Evolutionary conservation across 75 land plant genomes (phyloP).

Genomic region (Selaginella moellendorffii): DNA sequence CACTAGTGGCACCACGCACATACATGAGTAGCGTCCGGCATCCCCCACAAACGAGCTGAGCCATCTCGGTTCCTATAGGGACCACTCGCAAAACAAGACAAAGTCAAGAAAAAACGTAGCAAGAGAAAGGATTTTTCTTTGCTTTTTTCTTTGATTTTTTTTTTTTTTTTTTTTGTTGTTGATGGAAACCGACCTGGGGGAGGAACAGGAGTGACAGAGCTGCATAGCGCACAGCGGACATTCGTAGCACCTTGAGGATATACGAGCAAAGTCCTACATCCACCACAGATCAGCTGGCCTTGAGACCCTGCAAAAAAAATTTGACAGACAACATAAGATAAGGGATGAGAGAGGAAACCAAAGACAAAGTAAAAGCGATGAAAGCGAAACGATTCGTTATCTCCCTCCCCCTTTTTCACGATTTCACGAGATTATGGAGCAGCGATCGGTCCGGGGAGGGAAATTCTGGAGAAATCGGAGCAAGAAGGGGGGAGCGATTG

Average conservation of each 20-base stretch:
- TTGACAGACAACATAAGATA: neutral
- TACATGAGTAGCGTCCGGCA: constrained; percentile 88
- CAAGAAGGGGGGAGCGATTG: too few species aligned
- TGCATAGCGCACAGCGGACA: constrained; percentile 97
- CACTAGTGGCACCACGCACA: constrained; percentile 87
- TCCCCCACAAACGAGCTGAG: constrained; percentile 88
- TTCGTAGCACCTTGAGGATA: constrained; percentile 86
- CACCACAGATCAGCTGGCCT: constrained; percentile 85
- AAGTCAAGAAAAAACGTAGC: neutral
- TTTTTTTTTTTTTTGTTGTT: neutral
- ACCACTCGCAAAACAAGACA: neutral
- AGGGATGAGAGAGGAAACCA: neutral
- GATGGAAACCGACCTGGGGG: constrained; percentile 16
- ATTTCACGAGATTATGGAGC: too few species aligned
- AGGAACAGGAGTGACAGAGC: constrained; percentile 85
- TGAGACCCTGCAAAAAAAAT: constrained; percentile 36
- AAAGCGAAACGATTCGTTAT: too few species aligned
- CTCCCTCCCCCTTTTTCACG: too few species aligned
- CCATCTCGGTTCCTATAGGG: constrained; percentile 89
- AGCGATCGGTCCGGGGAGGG: too few species aligned
- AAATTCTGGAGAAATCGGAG: too few species aligned
- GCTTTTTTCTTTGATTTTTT: neutral
- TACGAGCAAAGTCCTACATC: constrained; percentile 77
- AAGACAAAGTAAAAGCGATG: neutral
- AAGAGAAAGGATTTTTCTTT: too few species aligned